A percentile compares a stretch with the other conserved stretches of the same genome.
Evolutionary conservation across 306 rosid species (phyloP).

Genomic region (Acacia confusa): DNA sequence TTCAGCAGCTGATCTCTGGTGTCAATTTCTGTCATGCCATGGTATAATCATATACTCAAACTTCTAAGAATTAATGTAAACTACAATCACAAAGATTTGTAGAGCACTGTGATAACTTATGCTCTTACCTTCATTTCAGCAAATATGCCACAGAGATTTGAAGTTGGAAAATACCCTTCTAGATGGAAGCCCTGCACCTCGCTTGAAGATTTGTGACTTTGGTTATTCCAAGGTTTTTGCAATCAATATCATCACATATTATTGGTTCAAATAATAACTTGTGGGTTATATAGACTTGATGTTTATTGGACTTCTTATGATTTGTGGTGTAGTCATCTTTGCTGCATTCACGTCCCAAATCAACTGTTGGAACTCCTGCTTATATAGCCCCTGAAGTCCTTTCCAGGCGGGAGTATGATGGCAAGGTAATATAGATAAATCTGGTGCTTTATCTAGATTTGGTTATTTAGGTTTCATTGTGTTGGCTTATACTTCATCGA

Average conservation of each 20-base stretch:
- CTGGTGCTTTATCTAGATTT: slow-evolving; percentile 15
- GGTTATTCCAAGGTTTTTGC: slow-evolving; percentile 64
- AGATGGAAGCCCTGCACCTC: slow-evolving; percentile 77
- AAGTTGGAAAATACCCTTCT: slow-evolving; percentile 64
- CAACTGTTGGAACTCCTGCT: slow-evolving; percentile 73
- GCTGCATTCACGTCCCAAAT: slow-evolving; percentile 68
- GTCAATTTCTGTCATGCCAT: slow-evolving; percentile 59
- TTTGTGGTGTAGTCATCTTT: slow-evolving; percentile 53
- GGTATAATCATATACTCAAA: slow-evolving; percentile 37
- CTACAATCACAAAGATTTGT: not conserved
- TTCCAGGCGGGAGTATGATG: slow-evolving; percentile 63
- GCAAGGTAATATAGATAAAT: slow-evolving; percentile 46
- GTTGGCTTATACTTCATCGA: not conserved
- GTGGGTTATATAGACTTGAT: not conserved
- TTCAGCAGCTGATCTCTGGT: slow-evolving; percentile 77
- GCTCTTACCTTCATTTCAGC: slow-evolving; percentile 37
- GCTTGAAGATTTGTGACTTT: slow-evolving; percentile 67
- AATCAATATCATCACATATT: slow-evolving; percentile 20
- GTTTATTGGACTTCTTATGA: not conserved
- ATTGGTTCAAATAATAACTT: not conserved
- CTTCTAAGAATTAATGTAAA: not conserved
- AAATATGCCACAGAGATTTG: slow-evolving; percentile 69
- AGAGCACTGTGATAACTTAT: not conserved
- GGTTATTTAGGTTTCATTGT: slow-evolving; percentile 17
- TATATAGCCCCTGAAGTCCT: slow-evolving; percentile 75